These are phyloP conservation scores for Blepharisma japonicum DNA, from an alignment of 73 alveolate species.

Conservation along the genomic window DNA sequence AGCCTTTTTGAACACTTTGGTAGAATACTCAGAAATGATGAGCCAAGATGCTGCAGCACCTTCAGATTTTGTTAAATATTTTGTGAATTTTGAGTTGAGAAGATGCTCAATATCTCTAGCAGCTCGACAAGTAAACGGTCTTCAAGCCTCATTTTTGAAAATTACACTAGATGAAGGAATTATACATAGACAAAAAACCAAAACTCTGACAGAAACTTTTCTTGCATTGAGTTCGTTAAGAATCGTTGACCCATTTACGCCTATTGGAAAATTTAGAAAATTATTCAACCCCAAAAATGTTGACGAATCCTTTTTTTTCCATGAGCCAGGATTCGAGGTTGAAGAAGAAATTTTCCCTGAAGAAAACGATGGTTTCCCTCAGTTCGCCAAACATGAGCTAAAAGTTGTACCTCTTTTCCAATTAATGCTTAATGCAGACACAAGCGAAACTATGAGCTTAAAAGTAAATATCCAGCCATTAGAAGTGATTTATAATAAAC, in stretches of 20 bases:
- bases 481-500: constrained; percentile 2
- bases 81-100: not conserved
- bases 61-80: not conserved
- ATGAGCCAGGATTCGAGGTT: not conserved
- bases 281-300: constrained; percentile 17
- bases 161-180: constrained; percentile 1
- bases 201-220: constrained; percentile 1
- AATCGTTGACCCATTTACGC: constrained; percentile 19
- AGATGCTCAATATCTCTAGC: constrained; percentile 22
- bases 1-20: not conserved
- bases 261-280: constrained; percentile 11
- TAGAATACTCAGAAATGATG: constrained; percentile 12
- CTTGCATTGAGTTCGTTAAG: not conserved
- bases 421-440: not conserved
- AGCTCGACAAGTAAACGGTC: not conserved
- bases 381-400: not conserved
- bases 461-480: constrained; percentile 7
- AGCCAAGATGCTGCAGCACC: not conserved
- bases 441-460: not conserved
- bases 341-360: constrained; percentile 29
- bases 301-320: not conserved
- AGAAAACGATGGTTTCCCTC: constrained; percentile 26
- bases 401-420: constrained; percentile 1
- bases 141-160: not conserved
- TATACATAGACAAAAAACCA: not conserved